These are phyloP conservation scores for Albizia julibrissin DNA, from an alignment of 306 rosid species.

Conservation along the genomic window DNA sequence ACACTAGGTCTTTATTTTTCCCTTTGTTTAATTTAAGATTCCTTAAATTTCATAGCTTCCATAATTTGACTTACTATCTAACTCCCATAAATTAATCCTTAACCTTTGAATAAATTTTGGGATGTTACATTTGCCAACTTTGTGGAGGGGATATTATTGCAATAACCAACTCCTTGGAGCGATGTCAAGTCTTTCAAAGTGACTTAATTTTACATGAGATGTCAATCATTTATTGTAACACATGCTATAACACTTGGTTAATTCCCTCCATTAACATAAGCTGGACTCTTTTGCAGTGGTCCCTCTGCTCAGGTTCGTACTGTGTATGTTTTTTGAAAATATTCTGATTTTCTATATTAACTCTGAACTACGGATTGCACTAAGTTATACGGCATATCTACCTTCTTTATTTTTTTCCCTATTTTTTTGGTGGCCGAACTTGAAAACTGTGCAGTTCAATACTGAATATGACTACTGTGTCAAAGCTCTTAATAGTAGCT, in stretches of 20 bases:
- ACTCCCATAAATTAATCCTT: too few relatives aligned
- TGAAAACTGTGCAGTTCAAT: background rate
- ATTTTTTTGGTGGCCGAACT: background rate
- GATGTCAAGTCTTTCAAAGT: constrained; percentile 57
- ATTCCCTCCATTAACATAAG: too few relatives aligned
- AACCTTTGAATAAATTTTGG: too few relatives aligned
- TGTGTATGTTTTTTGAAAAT: constrained; percentile 11
- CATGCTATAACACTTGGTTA: constrained; percentile 9
- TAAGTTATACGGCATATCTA: too few relatives aligned
- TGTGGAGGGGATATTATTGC: constrained; percentile 78
- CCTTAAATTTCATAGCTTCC: too few relatives aligned
- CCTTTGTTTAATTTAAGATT: too few relatives aligned
- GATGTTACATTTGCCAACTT: too few relatives aligned
- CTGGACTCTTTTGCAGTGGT: constrained; percentile 86
- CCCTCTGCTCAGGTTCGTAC: constrained; percentile 86
- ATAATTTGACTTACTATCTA: too few relatives aligned
- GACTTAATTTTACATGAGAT: background rate
- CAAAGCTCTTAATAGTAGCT: background rate
- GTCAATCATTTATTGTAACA: constrained; percentile 1
- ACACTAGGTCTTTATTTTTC: too few relatives aligned
- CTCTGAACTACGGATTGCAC: too few relatives aligned
- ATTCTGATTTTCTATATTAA: background rate
- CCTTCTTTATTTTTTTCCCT: too few relatives aligned
- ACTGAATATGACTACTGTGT: background rate
- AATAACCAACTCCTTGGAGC: constrained; percentile 81